Conservation (phyloP, 108 stramenopile species). For the Fragilaria radians region DNA sequence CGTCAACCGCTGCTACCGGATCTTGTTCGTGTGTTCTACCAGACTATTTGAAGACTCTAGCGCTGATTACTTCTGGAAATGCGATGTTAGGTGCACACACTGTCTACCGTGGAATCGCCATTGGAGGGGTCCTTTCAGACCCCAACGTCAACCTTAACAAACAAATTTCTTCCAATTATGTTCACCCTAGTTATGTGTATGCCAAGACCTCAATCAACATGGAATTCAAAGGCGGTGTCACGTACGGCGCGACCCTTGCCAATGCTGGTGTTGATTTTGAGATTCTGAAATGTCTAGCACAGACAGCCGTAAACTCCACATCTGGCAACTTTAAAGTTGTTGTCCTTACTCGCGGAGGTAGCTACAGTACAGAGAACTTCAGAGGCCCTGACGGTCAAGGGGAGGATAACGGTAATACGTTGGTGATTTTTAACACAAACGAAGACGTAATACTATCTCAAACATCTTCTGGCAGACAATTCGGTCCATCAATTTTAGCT, state of each 20-base stretch:
- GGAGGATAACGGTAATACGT: background rate
- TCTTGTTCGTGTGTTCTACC: background rate
- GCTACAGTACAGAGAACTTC: background rate
- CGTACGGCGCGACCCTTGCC: background rate
- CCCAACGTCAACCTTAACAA: background rate
- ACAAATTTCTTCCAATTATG: background rate
- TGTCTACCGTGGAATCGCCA: background rate
- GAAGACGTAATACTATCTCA: constrained; percentile 5
- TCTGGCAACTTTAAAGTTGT: background rate
- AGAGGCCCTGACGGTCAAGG: background rate
- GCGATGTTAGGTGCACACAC: background rate
- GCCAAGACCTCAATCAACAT: background rate
- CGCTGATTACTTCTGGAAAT: background rate
- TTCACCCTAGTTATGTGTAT: background rate
- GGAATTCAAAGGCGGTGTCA: background rate
- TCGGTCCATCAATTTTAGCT: constrained; percentile 16
- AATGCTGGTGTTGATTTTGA: background rate
- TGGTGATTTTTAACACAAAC: constrained; percentile 8
- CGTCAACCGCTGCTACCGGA: background rate
- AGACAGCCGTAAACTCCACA: background rate
- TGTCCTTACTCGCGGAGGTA: background rate
- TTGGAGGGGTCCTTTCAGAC: background rate
- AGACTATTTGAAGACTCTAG: background rate
- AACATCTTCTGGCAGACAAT: constrained; percentile 3
- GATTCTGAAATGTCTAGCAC: background rate